Conservation (phyloP, 1,284 basidiomycete genomes). For the Ganoderma lingzhi region DNA sequence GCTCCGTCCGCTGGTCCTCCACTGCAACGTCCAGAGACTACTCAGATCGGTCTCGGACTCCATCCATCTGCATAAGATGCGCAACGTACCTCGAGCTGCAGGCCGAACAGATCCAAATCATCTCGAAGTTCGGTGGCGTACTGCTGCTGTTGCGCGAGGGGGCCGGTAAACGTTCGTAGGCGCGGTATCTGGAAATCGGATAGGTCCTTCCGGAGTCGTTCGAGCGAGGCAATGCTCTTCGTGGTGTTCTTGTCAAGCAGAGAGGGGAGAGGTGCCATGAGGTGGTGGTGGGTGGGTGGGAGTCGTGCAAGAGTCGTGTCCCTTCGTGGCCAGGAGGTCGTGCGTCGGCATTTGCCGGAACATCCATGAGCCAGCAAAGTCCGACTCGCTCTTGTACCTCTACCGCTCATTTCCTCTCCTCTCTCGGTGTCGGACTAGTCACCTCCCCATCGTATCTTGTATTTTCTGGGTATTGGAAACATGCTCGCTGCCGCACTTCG, state of each 20-base stretch:
- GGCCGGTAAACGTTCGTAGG: slow-evolving; percentile 69
- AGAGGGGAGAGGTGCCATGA: slow-evolving; percentile 70
- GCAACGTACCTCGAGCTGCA: slow-evolving; percentile 72
- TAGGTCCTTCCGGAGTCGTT: slow-evolving; percentile 70
- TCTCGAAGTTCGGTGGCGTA: slow-evolving; percentile 78
- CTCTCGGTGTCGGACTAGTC: background rate
- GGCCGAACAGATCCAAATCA: slow-evolving; percentile 70
- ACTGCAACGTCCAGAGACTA: slow-evolving; percentile 72
- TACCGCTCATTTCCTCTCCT: background rate
- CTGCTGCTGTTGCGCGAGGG: slow-evolving; percentile 73
- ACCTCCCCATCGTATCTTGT: background rate
- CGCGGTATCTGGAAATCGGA: slow-evolving; percentile 78
- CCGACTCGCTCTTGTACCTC: background rate
- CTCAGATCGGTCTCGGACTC: slow-evolving; percentile 30
- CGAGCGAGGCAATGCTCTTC: slow-evolving; percentile 57
- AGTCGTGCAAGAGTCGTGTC: background rate
- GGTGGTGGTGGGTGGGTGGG: background rate
- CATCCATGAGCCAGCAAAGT: slow-evolving; percentile 2
- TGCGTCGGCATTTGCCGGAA: slow-evolving; percentile 17
- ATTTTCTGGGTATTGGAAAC: background rate
- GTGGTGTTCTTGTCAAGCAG: slow-evolving; percentile 59
- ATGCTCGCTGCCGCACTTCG: slow-evolving; percentile 31
- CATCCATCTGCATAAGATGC: slow-evolving; percentile 3
- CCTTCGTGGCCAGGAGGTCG: background rate
- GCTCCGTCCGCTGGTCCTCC: slow-evolving; percentile 71